Conservation (phyloP, 2,329 filamentous ascomycete species). For the Claviceps maximensis region DNA sequence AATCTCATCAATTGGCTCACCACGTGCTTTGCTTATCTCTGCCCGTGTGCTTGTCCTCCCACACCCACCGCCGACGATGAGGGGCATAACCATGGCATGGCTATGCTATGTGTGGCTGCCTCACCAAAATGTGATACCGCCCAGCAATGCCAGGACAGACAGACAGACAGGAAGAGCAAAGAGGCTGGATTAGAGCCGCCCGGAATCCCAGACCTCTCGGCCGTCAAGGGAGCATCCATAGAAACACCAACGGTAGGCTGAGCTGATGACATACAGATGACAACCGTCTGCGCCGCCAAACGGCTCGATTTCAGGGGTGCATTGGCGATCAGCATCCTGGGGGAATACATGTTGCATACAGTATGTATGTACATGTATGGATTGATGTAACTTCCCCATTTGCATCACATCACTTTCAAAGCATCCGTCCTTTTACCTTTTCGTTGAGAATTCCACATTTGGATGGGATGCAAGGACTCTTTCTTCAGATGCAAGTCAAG, state of each 20-base stretch:
- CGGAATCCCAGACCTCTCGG: background rate
- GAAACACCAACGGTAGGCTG: background rate
- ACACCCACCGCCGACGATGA: background rate
- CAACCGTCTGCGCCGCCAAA: background rate
- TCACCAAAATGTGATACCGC: background rate
- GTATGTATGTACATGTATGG: background rate
- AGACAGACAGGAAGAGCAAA: background rate
- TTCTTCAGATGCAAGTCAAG: background rate
- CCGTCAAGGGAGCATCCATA: background rate
- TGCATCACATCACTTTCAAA: background rate
- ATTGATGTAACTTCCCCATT: background rate
- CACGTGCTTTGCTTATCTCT: slow-evolving; percentile 2
- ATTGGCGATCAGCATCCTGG: background rate
- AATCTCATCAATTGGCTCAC: background rate
- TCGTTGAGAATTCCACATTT: background rate
- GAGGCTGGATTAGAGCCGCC: background rate
- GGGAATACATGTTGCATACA: too few species aligned
- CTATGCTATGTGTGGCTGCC: background rate
- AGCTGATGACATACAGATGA: background rate
- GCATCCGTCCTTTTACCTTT: background rate
- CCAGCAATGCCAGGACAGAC: background rate
- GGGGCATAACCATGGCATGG: background rate
- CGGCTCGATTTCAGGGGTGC: background rate
- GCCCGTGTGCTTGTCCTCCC: background rate
- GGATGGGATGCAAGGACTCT: background rate